A percentile compares a stretch with the other conserved stretches of the same genome.
Conservation (phyloP, 106 monocot species). For the Dendrobium chrysotoxum region DNA sequence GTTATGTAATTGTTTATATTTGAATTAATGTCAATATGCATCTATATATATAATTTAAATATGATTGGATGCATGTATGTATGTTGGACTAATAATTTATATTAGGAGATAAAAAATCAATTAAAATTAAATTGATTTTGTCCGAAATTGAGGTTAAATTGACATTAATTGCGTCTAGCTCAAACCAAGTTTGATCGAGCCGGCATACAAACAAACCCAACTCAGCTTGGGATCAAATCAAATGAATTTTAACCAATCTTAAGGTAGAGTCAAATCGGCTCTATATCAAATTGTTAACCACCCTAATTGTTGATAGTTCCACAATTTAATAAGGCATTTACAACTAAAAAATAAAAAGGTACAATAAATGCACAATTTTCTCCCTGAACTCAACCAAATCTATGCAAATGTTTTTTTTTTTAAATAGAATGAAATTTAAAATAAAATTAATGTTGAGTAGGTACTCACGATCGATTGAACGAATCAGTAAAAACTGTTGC, state of each 20-base stretch:
- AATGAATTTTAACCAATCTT: neutral
- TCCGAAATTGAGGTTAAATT: too few species aligned
- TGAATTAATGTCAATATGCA: neutral
- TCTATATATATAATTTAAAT: neutral
- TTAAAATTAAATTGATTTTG: too few species aligned
- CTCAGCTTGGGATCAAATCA: neutral
- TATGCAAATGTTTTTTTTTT: neutral
- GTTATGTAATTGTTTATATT: neutral
- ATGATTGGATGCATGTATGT: neutral
- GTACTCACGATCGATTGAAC: conserved; percentile 53
- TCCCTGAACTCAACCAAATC: neutral
- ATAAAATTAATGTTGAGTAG: neutral
- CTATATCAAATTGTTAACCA: too few species aligned
- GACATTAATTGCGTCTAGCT: neutral
- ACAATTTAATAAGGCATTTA: neutral
- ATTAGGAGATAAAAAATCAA: neutral
- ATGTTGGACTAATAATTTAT: neutral
- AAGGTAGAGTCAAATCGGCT: neutral
- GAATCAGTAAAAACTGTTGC: conserved; percentile 31
- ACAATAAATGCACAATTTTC: neutral
- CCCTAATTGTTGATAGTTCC: neutral
- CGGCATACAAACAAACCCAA: neutral
- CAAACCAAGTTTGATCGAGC: neutral
- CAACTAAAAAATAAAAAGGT: neutral
- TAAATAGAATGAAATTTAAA: neutral